Conservation (phyloP, 2,329 filamentous ascomycete genomes). For the Monosporascus ibericus region DNA sequence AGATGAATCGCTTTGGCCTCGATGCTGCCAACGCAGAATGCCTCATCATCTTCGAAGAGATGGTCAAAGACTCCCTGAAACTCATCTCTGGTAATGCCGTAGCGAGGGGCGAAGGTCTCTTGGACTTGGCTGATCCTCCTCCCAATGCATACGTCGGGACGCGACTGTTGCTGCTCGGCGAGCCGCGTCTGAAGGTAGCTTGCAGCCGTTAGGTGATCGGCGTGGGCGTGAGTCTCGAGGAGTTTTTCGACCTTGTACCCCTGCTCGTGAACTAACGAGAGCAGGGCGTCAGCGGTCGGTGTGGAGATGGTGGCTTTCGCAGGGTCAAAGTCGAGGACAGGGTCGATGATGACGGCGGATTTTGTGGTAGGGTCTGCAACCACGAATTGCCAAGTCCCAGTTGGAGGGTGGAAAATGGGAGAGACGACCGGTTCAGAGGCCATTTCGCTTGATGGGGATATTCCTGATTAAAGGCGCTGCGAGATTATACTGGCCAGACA, state of each 20-base stretch:
- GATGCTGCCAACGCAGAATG: constrained; percentile 43
- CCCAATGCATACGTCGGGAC: constrained; percentile 47
- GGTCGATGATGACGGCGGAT: constrained; percentile 42
- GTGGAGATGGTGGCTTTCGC: constrained; percentile 39
- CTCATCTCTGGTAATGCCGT: constrained; percentile 38
- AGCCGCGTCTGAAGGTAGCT: constrained; percentile 49
- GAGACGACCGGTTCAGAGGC: constrained; percentile 15
- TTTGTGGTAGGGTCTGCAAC: constrained; percentile 36
- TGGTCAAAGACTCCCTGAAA: constrained; percentile 43
- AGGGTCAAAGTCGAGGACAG: constrained; percentile 42
- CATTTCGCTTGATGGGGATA: too few species aligned
- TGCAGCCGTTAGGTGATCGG: constrained; percentile 54
- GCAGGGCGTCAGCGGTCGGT: constrained; percentile 43
- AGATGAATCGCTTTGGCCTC: constrained; percentile 44
- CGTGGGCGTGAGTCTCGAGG: constrained; percentile 58
- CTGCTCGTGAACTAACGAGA: constrained; percentile 35
- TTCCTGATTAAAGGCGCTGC: too few species aligned
- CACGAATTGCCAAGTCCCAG: constrained; percentile 43
- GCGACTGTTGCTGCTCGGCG: constrained; percentile 19
- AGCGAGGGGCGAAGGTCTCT: constrained; percentile 39
- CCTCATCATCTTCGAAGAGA: constrained; percentile 47
- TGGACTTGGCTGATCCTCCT: constrained; percentile 48
- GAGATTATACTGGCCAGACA: too few species aligned
- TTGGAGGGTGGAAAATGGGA: constrained; percentile 11
- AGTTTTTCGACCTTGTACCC: constrained; percentile 45